Percentiles rank a stretch among this genome's conserved stretches.
Evolutionary conservation across 2,329 filamentous ascomycete species (phyloP).

Genomic region (Colletotrichum somersetense): DNA sequence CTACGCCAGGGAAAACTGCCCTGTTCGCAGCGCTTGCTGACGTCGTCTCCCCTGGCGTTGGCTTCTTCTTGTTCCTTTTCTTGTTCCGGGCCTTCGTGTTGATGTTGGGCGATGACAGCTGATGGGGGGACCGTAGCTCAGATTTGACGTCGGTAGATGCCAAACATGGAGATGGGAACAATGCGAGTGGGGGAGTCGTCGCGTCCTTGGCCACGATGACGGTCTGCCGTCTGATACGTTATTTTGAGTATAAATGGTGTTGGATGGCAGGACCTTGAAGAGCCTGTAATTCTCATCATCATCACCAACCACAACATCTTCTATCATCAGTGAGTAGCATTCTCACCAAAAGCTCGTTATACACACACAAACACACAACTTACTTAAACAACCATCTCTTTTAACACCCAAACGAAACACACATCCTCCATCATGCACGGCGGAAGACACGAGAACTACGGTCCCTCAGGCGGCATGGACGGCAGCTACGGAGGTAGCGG

Average conservation of each 20-base stretch:
- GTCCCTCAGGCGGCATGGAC: slow-evolving; percentile 31
- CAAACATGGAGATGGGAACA: neutral
- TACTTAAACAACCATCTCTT: neutral
- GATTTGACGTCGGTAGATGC: slow-evolving; percentile 31
- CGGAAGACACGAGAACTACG: slow-evolving; percentile 38
- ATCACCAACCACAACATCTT: neutral
- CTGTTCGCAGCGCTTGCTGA: neutral
- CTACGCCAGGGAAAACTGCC: neutral
- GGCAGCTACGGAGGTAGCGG: slow-evolving; percentile 9
- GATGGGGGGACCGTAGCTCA: slow-evolving; percentile 6
- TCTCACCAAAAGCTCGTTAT: neutral
- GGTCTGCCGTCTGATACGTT: neutral
- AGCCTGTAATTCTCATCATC: slow-evolving; percentile 1
- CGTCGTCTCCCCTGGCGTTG: neutral
- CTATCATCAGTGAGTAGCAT: neutral
- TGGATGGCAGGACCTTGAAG: neutral
- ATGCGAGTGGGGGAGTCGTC: neutral
- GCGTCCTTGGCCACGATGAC: slow-evolving; percentile 22
- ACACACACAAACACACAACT: neutral
- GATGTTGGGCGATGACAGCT: slow-evolving; percentile 21
- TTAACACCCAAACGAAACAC: neutral
- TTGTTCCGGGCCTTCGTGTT: neutral
- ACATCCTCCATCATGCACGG: slow-evolving; percentile 24
- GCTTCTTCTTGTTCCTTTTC: neutral
- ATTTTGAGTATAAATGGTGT: slow-evolving; percentile 16